A percentile compares a stretch with the other conserved stretches of the same genome.
Evolutionary conservation across 2,329 filamentous ascomycete genomes (phyloP).

Genomic region (Xylaria sp.): DNA sequence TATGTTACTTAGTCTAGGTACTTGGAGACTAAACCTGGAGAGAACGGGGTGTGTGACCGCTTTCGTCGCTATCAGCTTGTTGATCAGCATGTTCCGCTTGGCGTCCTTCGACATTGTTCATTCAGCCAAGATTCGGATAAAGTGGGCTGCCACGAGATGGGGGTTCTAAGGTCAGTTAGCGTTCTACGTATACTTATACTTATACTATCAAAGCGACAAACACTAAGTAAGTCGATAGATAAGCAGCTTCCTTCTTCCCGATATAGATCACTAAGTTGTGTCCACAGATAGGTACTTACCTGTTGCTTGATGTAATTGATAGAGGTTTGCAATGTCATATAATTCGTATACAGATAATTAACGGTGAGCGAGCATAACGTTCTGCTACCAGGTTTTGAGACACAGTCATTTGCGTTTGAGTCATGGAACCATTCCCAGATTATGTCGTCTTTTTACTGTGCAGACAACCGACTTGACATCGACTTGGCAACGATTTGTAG

Average conservation of each 20-base stretch:
- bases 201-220: neutral
- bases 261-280: constrained; percentile 15
- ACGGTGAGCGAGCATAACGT: neutral
- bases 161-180: neutral
- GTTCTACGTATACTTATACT: neutral
- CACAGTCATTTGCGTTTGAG: neutral
- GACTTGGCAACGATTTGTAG: too few species aligned
- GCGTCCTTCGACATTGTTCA: constrained; percentile 16
- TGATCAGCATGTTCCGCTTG: constrained; percentile 24
- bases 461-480: too few species aligned
- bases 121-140: constrained; percentile 13
- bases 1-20: too few species aligned
- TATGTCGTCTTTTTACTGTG: neutral
- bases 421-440: neutral
- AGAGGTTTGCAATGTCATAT: neutral
- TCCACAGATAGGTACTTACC: neutral
- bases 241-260: constrained; percentile 21
- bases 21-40: neutral
- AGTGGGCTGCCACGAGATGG: constrained; percentile 30
- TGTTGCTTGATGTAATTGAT: constrained; percentile 5
- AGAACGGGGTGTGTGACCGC: neutral
- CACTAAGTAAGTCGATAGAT: constrained; percentile 27
- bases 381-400: neutral
- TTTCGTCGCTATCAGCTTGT: constrained; percentile 9
- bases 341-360: neutral